A percentile compares a stretch with the other conserved stretches of the same genome.
phyloP scores from a whole-genome alignment of 345 rosid species.

The Gossypium turneri region DNA sequence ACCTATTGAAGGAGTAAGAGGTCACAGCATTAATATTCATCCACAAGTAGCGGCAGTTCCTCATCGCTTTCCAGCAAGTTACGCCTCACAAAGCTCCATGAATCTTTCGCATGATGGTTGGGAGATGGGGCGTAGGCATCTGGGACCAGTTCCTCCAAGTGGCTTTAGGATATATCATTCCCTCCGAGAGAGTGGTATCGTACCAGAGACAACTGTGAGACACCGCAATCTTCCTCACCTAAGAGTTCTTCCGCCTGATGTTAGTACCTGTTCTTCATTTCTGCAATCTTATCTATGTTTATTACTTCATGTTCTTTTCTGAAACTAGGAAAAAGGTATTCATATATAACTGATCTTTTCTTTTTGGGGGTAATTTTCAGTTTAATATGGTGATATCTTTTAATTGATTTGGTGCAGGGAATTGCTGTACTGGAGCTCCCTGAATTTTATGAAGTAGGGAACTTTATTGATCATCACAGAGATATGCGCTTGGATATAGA shows the following conservation, averaged over 20 bases:
- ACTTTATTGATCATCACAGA: conserved; percentile 60
- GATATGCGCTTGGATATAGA: conserved; percentile 95
- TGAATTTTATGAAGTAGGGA: conserved; percentile 45
- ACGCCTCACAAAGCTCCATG: conserved; percentile 35
- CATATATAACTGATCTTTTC: not conserved
- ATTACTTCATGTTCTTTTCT: not conserved
- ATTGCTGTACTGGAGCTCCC: conserved; percentile 55
- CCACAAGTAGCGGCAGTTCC: conserved; percentile 51
- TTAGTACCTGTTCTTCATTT: conserved; percentile 19
- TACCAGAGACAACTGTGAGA: conserved; percentile 37
- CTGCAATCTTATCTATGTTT: not conserved
- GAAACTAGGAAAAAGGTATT: not conserved
- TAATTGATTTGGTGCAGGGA: conserved; percentile 44
- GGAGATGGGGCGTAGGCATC: conserved; percentile 48
- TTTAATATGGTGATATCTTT: not conserved
- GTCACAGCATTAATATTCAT: conserved; percentile 40
- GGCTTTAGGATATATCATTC: conserved; percentile 50
- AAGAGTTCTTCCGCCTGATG: conserved; percentile 59
- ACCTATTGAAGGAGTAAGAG: conserved; percentile 56
- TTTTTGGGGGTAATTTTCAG: not conserved
- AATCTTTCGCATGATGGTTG: conserved; percentile 41
- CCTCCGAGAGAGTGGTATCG: conserved; percentile 29
- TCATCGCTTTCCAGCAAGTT: conserved; percentile 34
- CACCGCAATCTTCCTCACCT: conserved; percentile 48
- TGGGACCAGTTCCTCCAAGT: conserved; percentile 42